Evolutionary conservation across 495 filamentous ascomycete species (phyloP), one percentile per base, ranked within the genome.

Genomic region (Platismatia glauca): DNA sequence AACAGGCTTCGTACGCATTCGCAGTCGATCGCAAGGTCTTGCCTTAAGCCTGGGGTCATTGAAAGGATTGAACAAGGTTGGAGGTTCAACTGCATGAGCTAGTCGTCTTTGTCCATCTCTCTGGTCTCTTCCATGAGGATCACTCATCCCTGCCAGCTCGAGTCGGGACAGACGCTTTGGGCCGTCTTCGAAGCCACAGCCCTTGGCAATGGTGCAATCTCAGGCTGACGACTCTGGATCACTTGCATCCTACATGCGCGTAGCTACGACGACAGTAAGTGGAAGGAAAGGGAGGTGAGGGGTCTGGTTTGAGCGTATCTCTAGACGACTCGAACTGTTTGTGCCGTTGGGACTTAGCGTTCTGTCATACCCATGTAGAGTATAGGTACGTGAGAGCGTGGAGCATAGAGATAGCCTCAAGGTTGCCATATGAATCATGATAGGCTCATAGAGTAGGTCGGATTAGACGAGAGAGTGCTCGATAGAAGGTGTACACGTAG

Each of bases 1-100:
- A 64, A 97, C 94, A 34, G 95, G 95, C n/a, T 99, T 99, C 73
- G 90, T 99, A 59, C 88, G 95, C 68, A 99, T 99, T 81, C 86
- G 95, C 75, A 96, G 91, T 80, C 88, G 95, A 68, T 96, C 91
- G 7, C 95, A 99, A 78, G 95, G 94, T 57, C 80, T 99, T 62
- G 95, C 95, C 5, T 78, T 99, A 64, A 96, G 92, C 73, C 78
- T 99, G 62, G 95, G 95, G 22, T 93, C 89, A 46, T 80, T 99
- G 69, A 99, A 99, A 77, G 95, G 95, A 6, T 78, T 99, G 66
- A 94, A 93, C 75, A 92, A 91, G 77, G 86, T 86, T 65, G 84
- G 84, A 69, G 80, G 75, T 31, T 74, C 77, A 22, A 67, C 76
- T 55, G 73, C 78, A 71, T 81, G 66, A 78, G 73, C 41, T 12